Percentiles rank a stretch among this genome's conserved stretches.
Evolutionary conservation across 495 filamentous ascomycete genomes (phyloP).

Genomic region (Tuber magnatum): DNA sequence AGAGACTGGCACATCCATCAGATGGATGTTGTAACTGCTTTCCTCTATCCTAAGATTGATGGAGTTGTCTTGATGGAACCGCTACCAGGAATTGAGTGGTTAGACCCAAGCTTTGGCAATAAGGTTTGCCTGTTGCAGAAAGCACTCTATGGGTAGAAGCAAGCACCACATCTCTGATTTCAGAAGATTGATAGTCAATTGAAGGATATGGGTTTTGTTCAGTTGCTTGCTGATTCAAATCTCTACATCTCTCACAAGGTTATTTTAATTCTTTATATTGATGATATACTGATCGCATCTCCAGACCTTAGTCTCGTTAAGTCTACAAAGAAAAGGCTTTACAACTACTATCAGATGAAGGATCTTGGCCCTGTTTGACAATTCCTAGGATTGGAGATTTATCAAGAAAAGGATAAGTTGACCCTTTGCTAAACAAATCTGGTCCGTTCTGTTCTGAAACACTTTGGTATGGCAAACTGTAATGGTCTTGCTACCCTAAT

Average conservation of each 20-base stretch:
- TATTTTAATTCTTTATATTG: slow-evolving; percentile 7
- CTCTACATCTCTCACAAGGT: not conserved
- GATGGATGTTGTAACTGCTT: slow-evolving; percentile 22
- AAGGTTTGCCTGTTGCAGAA: not conserved
- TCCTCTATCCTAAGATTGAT: slow-evolving; percentile 17
- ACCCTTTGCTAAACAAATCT: not conserved
- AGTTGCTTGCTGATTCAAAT: slow-evolving; percentile 5
- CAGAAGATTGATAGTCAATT: slow-evolving; percentile 5
- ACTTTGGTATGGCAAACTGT: not conserved
- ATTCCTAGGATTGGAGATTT: not conserved
- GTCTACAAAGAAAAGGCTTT: not conserved
- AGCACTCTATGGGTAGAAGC: slow-evolving; percentile 9
- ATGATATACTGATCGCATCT: slow-evolving; percentile 7
- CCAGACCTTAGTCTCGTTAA: not conserved
- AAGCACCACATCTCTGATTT: slow-evolving; percentile 10
- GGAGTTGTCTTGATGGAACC: slow-evolving; percentile 14
- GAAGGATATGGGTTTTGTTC: not conserved
- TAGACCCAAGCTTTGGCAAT: not conserved
- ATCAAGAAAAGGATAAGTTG: not conserved
- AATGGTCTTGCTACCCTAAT: not conserved
- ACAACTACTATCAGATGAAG: not conserved
- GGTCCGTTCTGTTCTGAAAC: rapidly evolving
- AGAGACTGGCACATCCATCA: slow-evolving; percentile 20
- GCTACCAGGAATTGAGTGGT: slow-evolving; percentile 1
- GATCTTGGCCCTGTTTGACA: not conserved